A percentile compares a stretch with the other conserved stretches of the same genome.
Evolutionary conservation across 805 yeast species (phyloP).

Genomic region (Starmerella floris): DNA sequence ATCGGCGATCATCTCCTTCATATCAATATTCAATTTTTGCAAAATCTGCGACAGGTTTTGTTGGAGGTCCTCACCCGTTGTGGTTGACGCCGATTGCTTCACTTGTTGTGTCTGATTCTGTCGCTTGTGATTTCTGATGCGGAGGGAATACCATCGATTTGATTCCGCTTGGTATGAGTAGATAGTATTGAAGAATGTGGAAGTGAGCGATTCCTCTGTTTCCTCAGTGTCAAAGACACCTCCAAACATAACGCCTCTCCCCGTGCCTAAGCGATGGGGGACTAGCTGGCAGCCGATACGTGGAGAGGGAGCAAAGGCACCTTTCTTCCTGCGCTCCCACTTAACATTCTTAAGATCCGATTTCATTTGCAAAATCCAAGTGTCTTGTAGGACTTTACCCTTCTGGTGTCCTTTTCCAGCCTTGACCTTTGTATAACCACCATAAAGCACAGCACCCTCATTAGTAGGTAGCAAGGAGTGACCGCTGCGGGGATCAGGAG

Average conservation of each 20-base stretch:
- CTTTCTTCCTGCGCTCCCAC: slow-evolving; percentile 83
- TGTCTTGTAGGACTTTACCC: slow-evolving; percentile 77
- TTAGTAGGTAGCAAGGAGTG: slow-evolving; percentile 67
- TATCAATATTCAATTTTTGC: slow-evolving; percentile 24
- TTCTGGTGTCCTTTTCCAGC: slow-evolving; percentile 73
- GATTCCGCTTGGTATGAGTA: slow-evolving; percentile 72
- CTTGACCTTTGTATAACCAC: slow-evolving; percentile 89
- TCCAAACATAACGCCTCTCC: slow-evolving; percentile 85
- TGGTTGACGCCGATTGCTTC: slow-evolving; percentile 22
- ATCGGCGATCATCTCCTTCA: slow-evolving; percentile 18
- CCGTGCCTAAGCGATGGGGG: slow-evolving; percentile 46
- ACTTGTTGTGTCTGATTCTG: slow-evolving; percentile 32
- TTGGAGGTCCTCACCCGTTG: slow-evolving; percentile 67
- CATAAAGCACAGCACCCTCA: slow-evolving; percentile 78
- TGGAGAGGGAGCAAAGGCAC: slow-evolving; percentile 81
- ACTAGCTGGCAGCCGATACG: slow-evolving; percentile 92
- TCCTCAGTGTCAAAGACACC: slow-evolving; percentile 93
- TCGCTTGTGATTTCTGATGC: slow-evolving; percentile 41
- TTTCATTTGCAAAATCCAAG: slow-evolving; percentile 82
- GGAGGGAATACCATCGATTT: slow-evolving; percentile 75
- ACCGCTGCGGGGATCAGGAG: slow-evolving; percentile 89
- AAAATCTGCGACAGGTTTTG: slow-evolving; percentile 47
- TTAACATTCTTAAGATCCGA: slow-evolving; percentile 60
- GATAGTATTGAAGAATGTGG: slow-evolving; percentile 68
- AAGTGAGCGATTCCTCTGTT: slow-evolving; percentile 81